Percentiles rank a stretch among this genome's conserved stretches.
phyloP scores from a whole-genome alignment of 805 yeast genomes.

The Debaryomyces castellii region DNA sequence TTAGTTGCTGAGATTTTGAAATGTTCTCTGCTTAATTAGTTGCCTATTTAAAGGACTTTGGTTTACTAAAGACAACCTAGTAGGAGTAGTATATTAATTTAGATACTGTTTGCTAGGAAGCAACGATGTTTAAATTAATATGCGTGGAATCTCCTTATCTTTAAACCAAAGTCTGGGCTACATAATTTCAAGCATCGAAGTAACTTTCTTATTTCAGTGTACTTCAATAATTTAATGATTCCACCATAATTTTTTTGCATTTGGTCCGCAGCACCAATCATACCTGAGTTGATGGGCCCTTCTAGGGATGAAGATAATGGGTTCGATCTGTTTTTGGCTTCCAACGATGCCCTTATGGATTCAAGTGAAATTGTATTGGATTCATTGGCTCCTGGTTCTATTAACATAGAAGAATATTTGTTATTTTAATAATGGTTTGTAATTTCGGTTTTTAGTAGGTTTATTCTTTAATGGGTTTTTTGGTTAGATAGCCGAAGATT shows the following conservation, averaged over 20 bases:
- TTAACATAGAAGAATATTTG: constrained; percentile 31
- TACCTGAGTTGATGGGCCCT: constrained; percentile 25
- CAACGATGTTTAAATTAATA: constrained; percentile 16
- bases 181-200: constrained; percentile 32
- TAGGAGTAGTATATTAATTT: constrained; percentile 21
- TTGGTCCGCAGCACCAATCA: constrained; percentile 44
- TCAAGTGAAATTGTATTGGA: background rate
- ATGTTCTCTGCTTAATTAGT: constrained; percentile 15
- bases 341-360: background rate
- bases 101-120: constrained; percentile 11
- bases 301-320: constrained; percentile 12
- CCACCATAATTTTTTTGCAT: constrained; percentile 7
- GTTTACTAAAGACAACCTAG: background rate
- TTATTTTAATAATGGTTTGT: constrained; percentile 16
- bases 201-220: constrained; percentile 16
- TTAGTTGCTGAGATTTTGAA: constrained; percentile 7
- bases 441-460: constrained; percentile 4
- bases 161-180: background rate
- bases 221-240: constrained; percentile 3
- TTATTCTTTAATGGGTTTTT: background rate
- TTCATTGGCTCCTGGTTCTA: constrained; percentile 2
- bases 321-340: constrained; percentile 9
- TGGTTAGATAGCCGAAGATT: background rate
- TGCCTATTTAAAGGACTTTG: background rate
- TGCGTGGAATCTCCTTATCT: constrained; percentile 19